A percentile compares a stretch with the other conserved stretches of the same genome.
Conservation (phyloP, 78 protist species). For the Anaeramoeba flamelloides region DNA sequence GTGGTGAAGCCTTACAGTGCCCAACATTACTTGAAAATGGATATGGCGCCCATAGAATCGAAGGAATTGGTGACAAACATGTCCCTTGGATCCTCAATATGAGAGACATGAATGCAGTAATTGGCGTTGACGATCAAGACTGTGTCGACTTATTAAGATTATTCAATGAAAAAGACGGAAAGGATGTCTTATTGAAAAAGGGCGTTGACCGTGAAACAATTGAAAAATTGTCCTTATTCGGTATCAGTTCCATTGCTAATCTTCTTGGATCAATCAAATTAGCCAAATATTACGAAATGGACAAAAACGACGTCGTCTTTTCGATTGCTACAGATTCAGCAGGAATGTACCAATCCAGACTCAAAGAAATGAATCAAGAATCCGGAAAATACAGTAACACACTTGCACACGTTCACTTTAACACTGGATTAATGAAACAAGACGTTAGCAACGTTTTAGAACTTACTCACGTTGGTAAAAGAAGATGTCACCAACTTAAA, state of each 20-base stretch:
- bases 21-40: constrained; percentile 27
- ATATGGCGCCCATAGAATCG: constrained; percentile 28
- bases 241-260: constrained; percentile 25
- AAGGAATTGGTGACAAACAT: constrained; percentile 37
- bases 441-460: constrained; percentile 13
- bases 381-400: constrained; percentile 14
- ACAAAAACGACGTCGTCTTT: constrained; percentile 14
- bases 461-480: constrained; percentile 1
- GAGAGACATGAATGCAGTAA: constrained; percentile 8
- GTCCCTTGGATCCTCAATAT: constrained; percentile 30
- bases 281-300: constrained; percentile 28
- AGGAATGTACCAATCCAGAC: constrained; percentile 24
- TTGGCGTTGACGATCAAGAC: constrained; percentile 14
- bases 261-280: constrained; percentile 30
- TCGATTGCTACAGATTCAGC: constrained; percentile 34
- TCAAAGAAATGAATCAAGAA: constrained; percentile 5
- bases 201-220: constrained; percentile 17
- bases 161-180: constrained; percentile 19
- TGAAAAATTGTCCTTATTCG: constrained; percentile 7
- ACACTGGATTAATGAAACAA: neutral
- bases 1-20: constrained; percentile 28
- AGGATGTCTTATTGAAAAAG: neutral
- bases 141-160: neutral
- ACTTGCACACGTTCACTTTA: neutral
- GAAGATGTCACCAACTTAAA: constrained; percentile 26